These are phyloP conservation scores for Diaporthe humulicola DNA, from an alignment of 2,329 filamentous ascomycete species.

Conservation along the genomic window DNA sequence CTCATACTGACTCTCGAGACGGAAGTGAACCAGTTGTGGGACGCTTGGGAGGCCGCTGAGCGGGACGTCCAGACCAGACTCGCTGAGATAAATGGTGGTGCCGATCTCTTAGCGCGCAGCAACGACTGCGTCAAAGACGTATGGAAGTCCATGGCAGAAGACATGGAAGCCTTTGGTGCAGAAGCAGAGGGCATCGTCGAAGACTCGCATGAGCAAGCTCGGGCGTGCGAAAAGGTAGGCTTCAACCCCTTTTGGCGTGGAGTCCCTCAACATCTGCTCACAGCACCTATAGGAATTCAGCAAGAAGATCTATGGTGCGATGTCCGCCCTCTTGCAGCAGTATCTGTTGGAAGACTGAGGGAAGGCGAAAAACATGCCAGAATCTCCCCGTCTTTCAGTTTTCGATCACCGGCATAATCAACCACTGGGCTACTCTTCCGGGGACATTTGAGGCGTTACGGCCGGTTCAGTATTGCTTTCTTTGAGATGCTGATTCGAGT, in stretches of 20 bases:
- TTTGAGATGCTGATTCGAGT: not conserved
- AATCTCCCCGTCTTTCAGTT: not conserved
- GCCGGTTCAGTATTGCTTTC: not conserved
- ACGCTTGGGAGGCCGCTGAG: slow-evolving; percentile 55
- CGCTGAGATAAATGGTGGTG: slow-evolving; percentile 16
- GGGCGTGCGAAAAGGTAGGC: slow-evolving; percentile 36
- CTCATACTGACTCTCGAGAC: slow-evolving; percentile 38
- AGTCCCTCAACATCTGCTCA: not conserved
- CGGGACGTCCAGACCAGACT: slow-evolving; percentile 53
- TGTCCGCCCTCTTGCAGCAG: slow-evolving; percentile 38
- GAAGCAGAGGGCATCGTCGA: slow-evolving; percentile 32
- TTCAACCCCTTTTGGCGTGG: not conserved
- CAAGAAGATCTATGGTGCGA: slow-evolving; percentile 36
- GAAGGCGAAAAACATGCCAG: not conserved
- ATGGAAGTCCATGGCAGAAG: slow-evolving; percentile 23
- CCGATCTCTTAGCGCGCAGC: not conserved
- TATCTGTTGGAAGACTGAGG: slow-evolving; percentile 37
- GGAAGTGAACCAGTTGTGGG: slow-evolving; percentile 41
- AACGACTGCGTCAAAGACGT: not conserved
- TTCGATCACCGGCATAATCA: not conserved
- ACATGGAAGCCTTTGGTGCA: slow-evolving; percentile 18
- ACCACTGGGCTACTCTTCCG: no score
- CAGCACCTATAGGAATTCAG: slow-evolving; percentile 18
- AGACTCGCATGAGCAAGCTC: slow-evolving; percentile 32
- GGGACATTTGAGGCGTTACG: not conserved